Evolutionary conservation across 1,139 yeast species (phyloP), one percentile per base, ranked within the genome.

Genomic region (Magnusiomyces paraingens): DNA sequence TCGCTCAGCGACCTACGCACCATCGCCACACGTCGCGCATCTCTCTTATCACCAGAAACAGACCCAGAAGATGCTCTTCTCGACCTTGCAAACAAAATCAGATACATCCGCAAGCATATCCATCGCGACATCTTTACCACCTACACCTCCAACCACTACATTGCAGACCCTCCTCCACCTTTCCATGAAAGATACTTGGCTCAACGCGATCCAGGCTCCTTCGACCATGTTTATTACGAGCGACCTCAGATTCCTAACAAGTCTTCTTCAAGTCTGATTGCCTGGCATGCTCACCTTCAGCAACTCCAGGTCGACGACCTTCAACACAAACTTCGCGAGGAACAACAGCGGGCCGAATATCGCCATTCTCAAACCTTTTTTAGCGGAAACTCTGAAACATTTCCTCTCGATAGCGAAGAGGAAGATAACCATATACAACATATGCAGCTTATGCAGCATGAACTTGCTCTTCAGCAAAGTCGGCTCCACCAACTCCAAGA

Each of bases 51-150:
- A 1, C 44, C 44, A 2, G 22, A 21, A 26, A 3, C 46, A 12
- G n/a, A 18, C 26, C 46, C 46, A 2, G 45, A 42, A 10, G 50
- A 48, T 6, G 40, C 40, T n/a, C 17, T 36, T 11, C n/a, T 36
- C 4, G 53, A 51, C 36, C 39, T 51, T 12, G 42, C 47, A 2
- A 40, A 41, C 38, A 47, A 48, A 43, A 42, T 50, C n/a, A 42
- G 51, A 4, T 47, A 55, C 46, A 49, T 63, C 14, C 57, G 67
- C 15, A 62, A 63, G 55, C 62, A 59, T 52, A 61, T 66, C 45
- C 70, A 66, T 53, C 57, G 70, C 17, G 70, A 66, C 41, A 62
- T 66, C 26, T 66, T 66, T 59, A 66, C 70, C 1, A 61, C 63
- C 4, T 58, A 61, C 43, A 55, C 59, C 8, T 54, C 60, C 3